These are phyloP conservation scores for Backusella luteola DNA, from an alignment of 192 early-diverging fungal species.

Conservation along the genomic window DNA sequence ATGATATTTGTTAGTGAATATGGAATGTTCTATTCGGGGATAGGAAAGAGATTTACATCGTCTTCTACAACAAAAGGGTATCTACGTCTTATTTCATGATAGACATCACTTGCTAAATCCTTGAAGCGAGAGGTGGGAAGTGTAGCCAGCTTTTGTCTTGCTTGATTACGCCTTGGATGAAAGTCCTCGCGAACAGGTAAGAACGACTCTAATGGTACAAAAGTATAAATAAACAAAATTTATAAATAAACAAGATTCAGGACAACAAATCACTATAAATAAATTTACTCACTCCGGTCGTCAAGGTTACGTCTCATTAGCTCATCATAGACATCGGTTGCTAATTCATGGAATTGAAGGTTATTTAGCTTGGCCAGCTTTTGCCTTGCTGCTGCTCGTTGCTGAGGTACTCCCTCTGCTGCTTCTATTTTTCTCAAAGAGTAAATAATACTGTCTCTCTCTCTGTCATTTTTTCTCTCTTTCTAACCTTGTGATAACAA, in stretches of 20 bases:
- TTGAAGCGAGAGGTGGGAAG: conserved; percentile 84
- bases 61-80: conserved; percentile 44
- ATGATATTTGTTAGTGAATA: neutral
- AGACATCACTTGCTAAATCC: conserved; percentile 90
- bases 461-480: neutral
- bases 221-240: neutral
- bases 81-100: conserved; percentile 66
- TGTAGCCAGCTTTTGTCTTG: conserved; percentile 94
- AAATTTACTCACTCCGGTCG: conserved; percentile 55
- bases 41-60: conserved; percentile 5
- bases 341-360: conserved; percentile 91
- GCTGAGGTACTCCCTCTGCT: conserved; percentile 22
- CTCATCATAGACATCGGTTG: conserved; percentile 96
- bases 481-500: conserved; percentile 34
- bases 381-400: conserved; percentile 56
- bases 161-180: conserved; percentile 96
- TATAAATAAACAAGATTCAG: conserved; percentile 11
- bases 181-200: conserved; percentile 83
- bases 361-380: conserved; percentile 78
- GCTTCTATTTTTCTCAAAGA: conserved; percentile 30
- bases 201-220: conserved; percentile 62
- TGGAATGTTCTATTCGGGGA: neutral
- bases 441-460: neutral
- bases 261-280: neutral
- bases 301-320: conserved; percentile 61